These are phyloP conservation scores for Metschnikowia reukaufii DNA, from an alignment of 805 yeast genomes.

Conservation along the genomic window DNA sequence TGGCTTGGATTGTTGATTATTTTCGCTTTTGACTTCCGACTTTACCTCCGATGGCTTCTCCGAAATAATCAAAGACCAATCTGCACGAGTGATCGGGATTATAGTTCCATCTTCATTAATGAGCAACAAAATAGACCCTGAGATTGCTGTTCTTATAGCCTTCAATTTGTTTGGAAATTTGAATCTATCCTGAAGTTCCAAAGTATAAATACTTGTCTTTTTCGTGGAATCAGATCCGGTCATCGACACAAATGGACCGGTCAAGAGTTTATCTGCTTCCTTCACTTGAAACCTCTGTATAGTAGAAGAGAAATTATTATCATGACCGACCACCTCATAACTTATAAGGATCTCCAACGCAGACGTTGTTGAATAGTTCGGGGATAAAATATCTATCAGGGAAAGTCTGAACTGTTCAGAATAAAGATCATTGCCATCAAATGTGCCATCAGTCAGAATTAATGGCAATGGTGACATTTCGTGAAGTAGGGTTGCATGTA, in stretches of 20 bases:
- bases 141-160: constrained; percentile 33
- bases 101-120: constrained; percentile 45
- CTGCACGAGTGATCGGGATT: constrained; percentile 44
- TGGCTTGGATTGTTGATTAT: constrained; percentile 13
- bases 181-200: constrained; percentile 31
- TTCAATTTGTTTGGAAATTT: constrained; percentile 26
- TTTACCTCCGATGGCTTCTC: neutral
- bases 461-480: constrained; percentile 24
- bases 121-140: constrained; percentile 43
- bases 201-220: constrained; percentile 1
- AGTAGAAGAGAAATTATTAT: constrained; percentile 17
- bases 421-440: neutral
- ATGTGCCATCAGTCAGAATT: neutral
- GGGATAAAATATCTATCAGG: constrained; percentile 45
- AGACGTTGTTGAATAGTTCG: constrained; percentile 42
- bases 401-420: constrained; percentile 4
- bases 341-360: constrained; percentile 47
- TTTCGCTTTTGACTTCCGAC: neutral
- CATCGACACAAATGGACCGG: constrained; percentile 32
- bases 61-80: constrained; percentile 24
- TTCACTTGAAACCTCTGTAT: constrained; percentile 31
- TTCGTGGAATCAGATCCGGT: constrained; percentile 22
- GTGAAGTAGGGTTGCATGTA: constrained; percentile 34
- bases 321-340: constrained; percentile 29
- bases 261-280: constrained; percentile 24